Evolutionary conservation across 441 rosid genomes (phyloP), one percentile per base, ranked within the genome.

Genomic region (Syzygium syzygioides): DNA sequence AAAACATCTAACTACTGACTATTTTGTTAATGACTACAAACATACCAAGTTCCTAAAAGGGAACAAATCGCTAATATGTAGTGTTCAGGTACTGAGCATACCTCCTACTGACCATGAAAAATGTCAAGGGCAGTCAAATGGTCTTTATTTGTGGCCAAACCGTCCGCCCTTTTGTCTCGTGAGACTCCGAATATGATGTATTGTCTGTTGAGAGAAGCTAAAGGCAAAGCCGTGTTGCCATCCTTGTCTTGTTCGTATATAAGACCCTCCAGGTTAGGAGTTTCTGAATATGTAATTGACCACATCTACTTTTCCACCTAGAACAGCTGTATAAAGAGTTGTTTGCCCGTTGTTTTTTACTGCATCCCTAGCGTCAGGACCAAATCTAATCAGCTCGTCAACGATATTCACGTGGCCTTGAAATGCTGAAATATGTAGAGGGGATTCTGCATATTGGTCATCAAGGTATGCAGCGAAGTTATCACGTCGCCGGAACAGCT

Each of bases 391-490:
- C 11, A n/a, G 37, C 37, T 64, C 11, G 0, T 64, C 71, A n/a
- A n/a, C 71, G 34, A 7, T 62, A 62, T 59, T 59, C 30, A 1
- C 34, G 71, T 0, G 71, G 71, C 71, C 37, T 32, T 0, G 79
- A 66, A 87, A 89, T 15, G 94, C 92, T 34, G 94, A 91, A 26
- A 93, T 79, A 53, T 91, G 92, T 79, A 91, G 91, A 3, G 92
- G 91, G 28, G 90, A 90, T 85, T 84, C 87, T 55, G 90, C 91
- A 34, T 91, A 87, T 30, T 87, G 87, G 62, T 90, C 93, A 2
- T 55, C 20, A 28, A 71, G 84, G 85, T 86, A 91, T 32, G 92
- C 93, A 53, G 88, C 89, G 3, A 88, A 86, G 86, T 68, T 89
- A 64, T 90, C 89, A 34, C 71, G 56, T 85, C 62, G 26, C 71